A percentile compares a stretch with the other conserved stretches of the same genome.
Evolutionary conservation across 2,329 filamentous ascomycete genomes (phyloP).

Genomic region (Ophiostoma sp.): DNA sequence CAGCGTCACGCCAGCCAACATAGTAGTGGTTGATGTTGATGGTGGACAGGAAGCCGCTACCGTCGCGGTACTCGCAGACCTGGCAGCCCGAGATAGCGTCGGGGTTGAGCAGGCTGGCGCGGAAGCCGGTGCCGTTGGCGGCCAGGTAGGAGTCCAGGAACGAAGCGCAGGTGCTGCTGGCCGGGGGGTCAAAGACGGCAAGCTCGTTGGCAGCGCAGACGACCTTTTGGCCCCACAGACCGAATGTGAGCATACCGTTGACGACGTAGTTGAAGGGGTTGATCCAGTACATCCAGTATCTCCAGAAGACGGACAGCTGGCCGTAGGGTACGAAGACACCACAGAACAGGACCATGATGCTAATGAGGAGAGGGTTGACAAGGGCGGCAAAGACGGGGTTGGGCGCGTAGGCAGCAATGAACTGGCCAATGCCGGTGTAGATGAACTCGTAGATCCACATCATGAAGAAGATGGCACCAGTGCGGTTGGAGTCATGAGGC

Average conservation of each 20-base stretch:
- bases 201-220: slow-evolving; percentile 51
- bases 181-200: slow-evolving; percentile 52
- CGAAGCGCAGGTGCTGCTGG: slow-evolving; percentile 54
- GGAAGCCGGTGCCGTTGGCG: slow-evolving; percentile 45
- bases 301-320: slow-evolving; percentile 77
- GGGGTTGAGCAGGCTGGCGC: slow-evolving; percentile 48
- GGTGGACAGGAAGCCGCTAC: slow-evolving; percentile 59
- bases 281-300: slow-evolving; percentile 77
- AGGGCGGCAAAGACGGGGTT: slow-evolving; percentile 71
- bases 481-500: slow-evolving; percentile 80
- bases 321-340: slow-evolving; percentile 79
- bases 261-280: slow-evolving; percentile 75
- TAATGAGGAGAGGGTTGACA: slow-evolving; percentile 79
- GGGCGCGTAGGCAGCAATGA: slow-evolving; percentile 66
- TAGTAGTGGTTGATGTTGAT: slow-evolving; percentile 62
- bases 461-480: slow-evolving; percentile 76
- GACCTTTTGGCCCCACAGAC: slow-evolving; percentile 49
- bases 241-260: slow-evolving; percentile 55
- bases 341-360: slow-evolving; percentile 82
- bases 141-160: slow-evolving; percentile 58
- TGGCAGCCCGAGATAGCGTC: slow-evolving; percentile 59
- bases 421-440: slow-evolving; percentile 75
- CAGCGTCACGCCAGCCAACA: slow-evolving; percentile 66
- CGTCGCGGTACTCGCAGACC: slow-evolving; percentile 62
- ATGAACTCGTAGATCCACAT: slow-evolving; percentile 82